Conservation (phyloP, 495 filamentous ascomycete species). For the Penicilliopsis zonata region DNA sequence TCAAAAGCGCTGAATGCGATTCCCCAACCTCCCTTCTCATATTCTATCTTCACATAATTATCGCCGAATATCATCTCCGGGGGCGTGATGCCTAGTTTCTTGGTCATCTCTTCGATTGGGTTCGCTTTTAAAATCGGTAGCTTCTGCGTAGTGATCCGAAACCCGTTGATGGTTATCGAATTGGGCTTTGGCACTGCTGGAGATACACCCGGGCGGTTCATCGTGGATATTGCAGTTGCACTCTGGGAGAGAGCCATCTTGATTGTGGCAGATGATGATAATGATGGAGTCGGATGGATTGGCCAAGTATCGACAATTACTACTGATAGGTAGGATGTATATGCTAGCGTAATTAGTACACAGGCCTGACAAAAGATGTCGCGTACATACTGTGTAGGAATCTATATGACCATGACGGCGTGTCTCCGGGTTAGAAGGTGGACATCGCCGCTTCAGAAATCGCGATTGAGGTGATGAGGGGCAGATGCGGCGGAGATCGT, state of each 20-base stretch:
- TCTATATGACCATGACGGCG: too few species aligned
- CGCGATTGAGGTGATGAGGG: too few species aligned
- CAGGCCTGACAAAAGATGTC: too few species aligned
- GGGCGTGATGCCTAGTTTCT: constrained; percentile 65
- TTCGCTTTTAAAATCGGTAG: constrained; percentile 83
- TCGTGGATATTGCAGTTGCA: background rate
- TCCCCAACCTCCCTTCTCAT: constrained; percentile 55
- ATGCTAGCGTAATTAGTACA: too few species aligned
- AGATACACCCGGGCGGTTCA: constrained; percentile 11
- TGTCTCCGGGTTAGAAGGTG: too few species aligned
- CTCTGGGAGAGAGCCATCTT: constrained; percentile 7
- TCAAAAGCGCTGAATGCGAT: constrained; percentile 75
- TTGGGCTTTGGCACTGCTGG: constrained; percentile 19
- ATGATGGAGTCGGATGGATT: too few species aligned
- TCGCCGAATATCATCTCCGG: constrained; percentile 99
- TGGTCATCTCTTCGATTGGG: constrained; percentile 78
- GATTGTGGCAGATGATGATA: too few species aligned
- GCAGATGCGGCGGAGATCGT: too few species aligned
- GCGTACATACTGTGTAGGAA: too few species aligned
- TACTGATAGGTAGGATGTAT: too few species aligned
- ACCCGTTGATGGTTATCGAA: constrained; percentile 41
- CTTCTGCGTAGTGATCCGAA: constrained; percentile 67
- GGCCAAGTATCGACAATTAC: too few species aligned
- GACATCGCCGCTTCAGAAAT: too few species aligned
- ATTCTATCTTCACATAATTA: constrained; percentile 66